phyloP scores from a whole-genome alignment of 495 filamentous ascomycete species.

The Hypoxylon crocopeplum region DNA sequence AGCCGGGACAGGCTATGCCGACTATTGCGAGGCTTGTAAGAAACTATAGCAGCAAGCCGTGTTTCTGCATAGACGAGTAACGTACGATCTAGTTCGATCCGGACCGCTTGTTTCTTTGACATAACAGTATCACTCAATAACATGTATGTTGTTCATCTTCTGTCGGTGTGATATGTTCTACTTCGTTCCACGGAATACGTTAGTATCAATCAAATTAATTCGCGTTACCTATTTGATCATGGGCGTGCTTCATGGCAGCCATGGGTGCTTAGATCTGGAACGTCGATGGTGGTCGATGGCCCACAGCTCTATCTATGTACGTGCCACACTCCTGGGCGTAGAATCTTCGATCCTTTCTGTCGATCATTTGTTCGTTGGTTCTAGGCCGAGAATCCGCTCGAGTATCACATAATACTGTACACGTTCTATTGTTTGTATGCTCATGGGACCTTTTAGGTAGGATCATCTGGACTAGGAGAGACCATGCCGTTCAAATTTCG shows the following conservation, averaged over 20 bases:
- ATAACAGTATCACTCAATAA: too few relatives aligned
- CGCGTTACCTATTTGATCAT: conserved; percentile 4
- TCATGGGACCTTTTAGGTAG: background rate
- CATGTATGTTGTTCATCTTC: too few relatives aligned
- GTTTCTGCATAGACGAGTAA: too few relatives aligned
- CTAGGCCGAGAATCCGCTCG: conserved; percentile 24
- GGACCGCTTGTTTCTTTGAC: background rate
- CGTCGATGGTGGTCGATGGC: background rate
- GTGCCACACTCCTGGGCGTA: conserved; percentile 27
- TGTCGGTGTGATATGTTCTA: too few relatives aligned
- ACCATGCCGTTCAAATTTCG: too few relatives aligned
- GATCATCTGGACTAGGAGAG: conserved; percentile 17
- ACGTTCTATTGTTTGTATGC: background rate
- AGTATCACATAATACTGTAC: conserved; percentile 13
- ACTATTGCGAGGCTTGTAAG: too few relatives aligned
- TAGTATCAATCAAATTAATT: background rate
- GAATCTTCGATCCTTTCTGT: conserved; percentile 36
- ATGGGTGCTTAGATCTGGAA: conserved; percentile 25
- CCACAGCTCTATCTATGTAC: conserved; percentile 26
- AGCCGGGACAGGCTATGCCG: too few relatives aligned
- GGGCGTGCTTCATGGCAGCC: background rate
- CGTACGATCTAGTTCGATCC: too few relatives aligned
- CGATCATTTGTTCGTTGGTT: conserved; percentile 36
- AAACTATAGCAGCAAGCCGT: too few relatives aligned
- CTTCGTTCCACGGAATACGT: conserved; percentile 7